Conservation (phyloP, 495 filamentous ascomycete genomes). For the Penicillium cinerascens region DNA sequence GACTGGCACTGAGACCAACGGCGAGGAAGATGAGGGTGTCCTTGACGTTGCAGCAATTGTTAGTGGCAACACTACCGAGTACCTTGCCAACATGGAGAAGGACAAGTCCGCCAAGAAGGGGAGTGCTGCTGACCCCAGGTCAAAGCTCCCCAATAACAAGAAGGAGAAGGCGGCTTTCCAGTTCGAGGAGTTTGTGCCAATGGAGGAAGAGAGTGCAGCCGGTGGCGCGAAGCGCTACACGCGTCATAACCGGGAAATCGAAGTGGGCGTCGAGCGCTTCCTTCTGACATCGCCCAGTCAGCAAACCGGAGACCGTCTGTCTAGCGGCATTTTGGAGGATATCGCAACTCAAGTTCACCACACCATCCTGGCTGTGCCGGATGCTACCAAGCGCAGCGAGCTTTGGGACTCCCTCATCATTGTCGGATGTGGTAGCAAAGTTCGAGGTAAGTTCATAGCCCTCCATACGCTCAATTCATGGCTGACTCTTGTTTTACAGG, state of each 20-base stretch:
- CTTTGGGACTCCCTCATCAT: slow-evolving; percentile 90
- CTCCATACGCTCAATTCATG: background rate
- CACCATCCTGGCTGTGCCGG: slow-evolving; percentile 71
- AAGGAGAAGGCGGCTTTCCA: slow-evolving; percentile 72
- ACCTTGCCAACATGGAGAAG: slow-evolving; percentile 84
- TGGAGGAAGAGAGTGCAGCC: slow-evolving; percentile 41
- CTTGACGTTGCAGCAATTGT: slow-evolving; percentile 94
- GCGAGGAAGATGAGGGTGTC: slow-evolving; percentile 73
- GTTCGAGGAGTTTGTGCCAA: slow-evolving; percentile 70
- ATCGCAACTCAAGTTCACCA: slow-evolving; percentile 81
- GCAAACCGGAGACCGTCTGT: slow-evolving; percentile 33
- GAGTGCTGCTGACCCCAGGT: slow-evolving; percentile 48
- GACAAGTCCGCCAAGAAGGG: slow-evolving; percentile 74
- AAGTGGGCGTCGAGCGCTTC: slow-evolving; percentile 87
- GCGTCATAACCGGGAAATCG: slow-evolving; percentile 62
- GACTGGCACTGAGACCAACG: slow-evolving; percentile 39
- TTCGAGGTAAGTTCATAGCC: slow-evolving; percentile 56
- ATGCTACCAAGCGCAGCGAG: slow-evolving; percentile 72
- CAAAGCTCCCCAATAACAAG: slow-evolving; percentile 76
- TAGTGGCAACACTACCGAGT: slow-evolving; percentile 88
- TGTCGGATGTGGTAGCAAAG: slow-evolving; percentile 80
- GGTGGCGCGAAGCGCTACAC: slow-evolving; percentile 31
- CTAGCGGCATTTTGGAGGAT: slow-evolving; percentile 66
- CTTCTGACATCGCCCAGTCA: slow-evolving; percentile 56
- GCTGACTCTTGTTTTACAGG: slow-evolving; percentile 35